Evolutionary conservation across 345 rosid species (phyloP), one percentile per base, ranked within the genome.

Genomic region (Brassica cretica): DNA sequence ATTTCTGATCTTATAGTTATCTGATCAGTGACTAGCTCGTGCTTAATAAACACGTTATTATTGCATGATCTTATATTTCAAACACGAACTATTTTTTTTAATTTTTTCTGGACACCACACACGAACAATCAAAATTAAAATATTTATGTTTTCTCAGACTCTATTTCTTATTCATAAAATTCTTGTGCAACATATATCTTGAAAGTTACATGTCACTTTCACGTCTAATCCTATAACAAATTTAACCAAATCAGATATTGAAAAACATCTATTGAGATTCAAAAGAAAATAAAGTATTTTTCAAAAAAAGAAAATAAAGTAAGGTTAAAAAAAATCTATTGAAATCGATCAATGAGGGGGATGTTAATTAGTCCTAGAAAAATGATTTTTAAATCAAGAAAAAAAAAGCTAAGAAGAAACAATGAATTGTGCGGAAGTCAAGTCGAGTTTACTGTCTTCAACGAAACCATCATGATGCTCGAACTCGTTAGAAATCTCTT

Each of bases 391-490:
- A 46, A 60, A 73, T 30, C 15, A 60, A 24, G 64, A 60, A 5
- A 6, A 64, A 35, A 15, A 53, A 33, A 67, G 18, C 81, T 87
- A 90, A 4, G 91, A 90, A 19, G 95, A 90, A 30, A 87, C 77
- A 27, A 87, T 82, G 71, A 84, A 88, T 79, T 86, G 87, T 61
- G 91, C 70, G 0, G 89, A 84, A 15, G 88, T 85, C 60, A 80
- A 84, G 69, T 81, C 68, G 63, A 87, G 85, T 81, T 86, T 86
- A 71, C 81, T 82, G 68, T 82, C 83, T 62, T 82, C 89, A 19
- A 80, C 82, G 18, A 71, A 76, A 44, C 80, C 86, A 49, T 84
- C 86, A 41, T 60, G 70, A 18, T 66, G 65, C 62, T 87, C 90
- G 29, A 81, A 83, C 73, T 78, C 84, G 62, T 84, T 78, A 29